phyloP scores from a whole-genome alignment of 139 green algal species.

The Closterium sp. region DNA sequence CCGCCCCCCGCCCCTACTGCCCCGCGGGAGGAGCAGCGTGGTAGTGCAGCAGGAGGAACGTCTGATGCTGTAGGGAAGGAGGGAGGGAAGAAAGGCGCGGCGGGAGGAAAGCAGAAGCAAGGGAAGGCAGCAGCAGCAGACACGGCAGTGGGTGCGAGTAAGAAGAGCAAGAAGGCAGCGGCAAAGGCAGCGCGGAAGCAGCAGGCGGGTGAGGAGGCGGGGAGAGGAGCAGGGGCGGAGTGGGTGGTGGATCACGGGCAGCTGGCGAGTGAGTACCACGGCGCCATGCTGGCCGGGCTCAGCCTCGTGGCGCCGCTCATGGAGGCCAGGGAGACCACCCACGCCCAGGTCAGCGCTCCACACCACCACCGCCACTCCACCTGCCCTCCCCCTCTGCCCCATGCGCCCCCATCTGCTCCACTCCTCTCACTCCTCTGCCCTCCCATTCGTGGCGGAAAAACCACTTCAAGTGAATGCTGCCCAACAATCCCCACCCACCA shows the following conservation, averaged over 20 bases:
- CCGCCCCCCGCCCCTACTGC: neutral
- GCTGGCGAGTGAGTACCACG: constrained; percentile 58
- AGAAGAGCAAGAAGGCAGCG: neutral
- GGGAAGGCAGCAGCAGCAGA: neutral
- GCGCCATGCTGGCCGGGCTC: constrained; percentile 55
- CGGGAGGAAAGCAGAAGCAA: constrained; percentile 9
- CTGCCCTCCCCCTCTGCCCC: neutral
- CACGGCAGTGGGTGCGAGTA: neutral
- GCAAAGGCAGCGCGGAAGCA: neutral
- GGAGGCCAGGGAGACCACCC: neutral
- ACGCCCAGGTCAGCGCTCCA: neutral
- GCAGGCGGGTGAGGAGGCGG: neutral
- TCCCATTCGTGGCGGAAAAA: too few species aligned
- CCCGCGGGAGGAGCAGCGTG: neutral
- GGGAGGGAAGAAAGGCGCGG: neutral
- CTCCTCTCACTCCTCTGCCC: too few species aligned
- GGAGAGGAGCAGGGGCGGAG: constrained; percentile 24
- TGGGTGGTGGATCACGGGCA: constrained; percentile 46
- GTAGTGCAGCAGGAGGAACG: neutral
- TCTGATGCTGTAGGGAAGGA: neutral
- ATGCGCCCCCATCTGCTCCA: neutral
- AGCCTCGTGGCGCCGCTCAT: constrained; percentile 28
- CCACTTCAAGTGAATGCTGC: too few species aligned
- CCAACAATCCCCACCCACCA: too few species aligned
- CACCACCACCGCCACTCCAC: neutral